Base-by-base conservation (phyloP, 805 yeast genomes). In the Nakazawaea pomicola region DNA sequence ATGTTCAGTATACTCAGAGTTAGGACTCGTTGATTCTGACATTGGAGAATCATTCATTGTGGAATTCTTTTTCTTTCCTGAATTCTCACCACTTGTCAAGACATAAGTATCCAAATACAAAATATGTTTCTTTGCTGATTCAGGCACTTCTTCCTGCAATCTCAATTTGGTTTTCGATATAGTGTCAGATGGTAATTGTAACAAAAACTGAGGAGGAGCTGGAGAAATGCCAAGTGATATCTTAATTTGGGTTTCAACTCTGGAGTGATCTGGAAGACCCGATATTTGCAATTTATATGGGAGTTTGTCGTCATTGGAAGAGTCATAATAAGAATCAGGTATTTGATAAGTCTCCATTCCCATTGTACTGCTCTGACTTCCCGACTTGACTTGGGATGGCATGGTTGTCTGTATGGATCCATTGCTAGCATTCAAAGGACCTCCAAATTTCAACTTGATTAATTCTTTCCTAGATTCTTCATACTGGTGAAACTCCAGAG, bases 161-260 rank as follows among this genome's bases (percentile, higher is more conserved):
- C 89, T 87, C 48, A 86, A 75, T 56, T 89, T 86, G 46, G 91
- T 85, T 57, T 90, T 88, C 11, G 95, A 81, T 37, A 91, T 83
- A 27, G 95, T 78, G 57, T 89, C 95, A 42, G 87, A 74, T 6
- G 98, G 95, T 35, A 93, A 63, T 57, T 87, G 93, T 25, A 93
- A 62, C 38, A 86, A 62, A 38, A 72, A 68, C 51, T 87, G 83
- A 4, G 76, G 71, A 0, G 95, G 95, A 1, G 91, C 77, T 1
- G 96, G 95, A 23, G 79, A 71, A 33, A 91, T 65, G 7, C 72
- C 58, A 16, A 91, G 62, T 33, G 72, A 71, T 32, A 95, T 65
- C 58, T 88, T 90, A 56, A 93, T 87, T 63, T 93, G 99, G 12
- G 97, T 91, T 62, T 91, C 99, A 6, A 91, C 99, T 49, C 99